Base-by-base conservation (phyloP, 192 early-diverging fungal genomes). In the Coemansia javaensis region DNA sequence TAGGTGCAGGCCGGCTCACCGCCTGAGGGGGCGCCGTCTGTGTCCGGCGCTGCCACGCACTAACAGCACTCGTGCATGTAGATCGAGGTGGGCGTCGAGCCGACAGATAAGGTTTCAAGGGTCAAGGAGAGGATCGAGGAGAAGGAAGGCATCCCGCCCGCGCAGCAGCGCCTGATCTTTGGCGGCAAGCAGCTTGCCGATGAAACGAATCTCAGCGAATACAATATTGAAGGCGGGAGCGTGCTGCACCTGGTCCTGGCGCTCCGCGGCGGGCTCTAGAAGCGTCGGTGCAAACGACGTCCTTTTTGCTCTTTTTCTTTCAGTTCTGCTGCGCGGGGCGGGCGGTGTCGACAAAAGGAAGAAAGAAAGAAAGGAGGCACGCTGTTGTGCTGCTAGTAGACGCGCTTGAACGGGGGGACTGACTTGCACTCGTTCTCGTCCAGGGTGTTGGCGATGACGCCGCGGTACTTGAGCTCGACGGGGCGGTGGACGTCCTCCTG, bases 81-180 rank as follows among this genome's bases (percentile, higher is more conserved):
- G 90, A 91, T 96, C 65, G 88, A 89, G 49, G 84, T 98, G 45
- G 87, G 89, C 63, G 85, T 95, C 56, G 89, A 94, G 58, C 79
- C 81, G 10, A 77, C 73, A 45, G 82, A 88, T 60, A 88, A 71
- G 56, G 83, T 85, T 41, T 11, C 14, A 3, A 4, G 32, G 32
- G 87, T 98, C 75, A 97, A 97, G 72, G 85, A 96, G 52, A 74
- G 82, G 48, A 84, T 98, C 34, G 90, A 97, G 54, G 91, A 91
- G 69, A 94, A 94, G 75, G 93, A 96, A 62, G 96, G 94, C 44
- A 98, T 98, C 48, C 94, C 96, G 5, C 94, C 94, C 22, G 78
- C 85, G 14, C 96, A 98, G 65, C 96, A 98, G 56, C 83, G 94
- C 9, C 69, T 98, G 31, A 98, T 97, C 74, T 93, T 86, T 56